Evolutionary conservation across 257 asterid genomes (phyloP), one percentile per base, ranked within the genome.

Genomic region (Nicotiana attenuata): DNA sequence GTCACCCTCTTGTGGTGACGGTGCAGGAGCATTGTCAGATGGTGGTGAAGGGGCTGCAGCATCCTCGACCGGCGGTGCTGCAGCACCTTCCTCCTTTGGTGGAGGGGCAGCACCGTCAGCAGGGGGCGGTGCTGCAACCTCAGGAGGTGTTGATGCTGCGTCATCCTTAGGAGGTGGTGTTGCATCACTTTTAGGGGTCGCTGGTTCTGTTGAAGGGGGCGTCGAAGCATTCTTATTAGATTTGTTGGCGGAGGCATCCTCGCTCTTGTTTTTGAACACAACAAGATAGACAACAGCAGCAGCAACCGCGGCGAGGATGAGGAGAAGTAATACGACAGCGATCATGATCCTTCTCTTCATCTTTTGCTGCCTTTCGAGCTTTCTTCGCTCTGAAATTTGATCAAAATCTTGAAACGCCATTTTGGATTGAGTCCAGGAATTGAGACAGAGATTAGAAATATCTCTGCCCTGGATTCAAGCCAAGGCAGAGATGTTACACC

Each of bases 401-500:
- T 96, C 99, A 85, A 96, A 94, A 87, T 96, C 99, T 84, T 94
- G 98, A 86, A 96, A 94, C 6, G 99, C 97, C 99, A 93, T 94
- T 84, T 61, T 77, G 20, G 19, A 76, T 57, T 52, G 1, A 14
- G 53, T 47, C 10, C 29, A 22, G 45, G 2, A 11, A 41, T 16
- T 3, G 56, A 53, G 84, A 65, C 84, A 71, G 83, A 77, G 80
- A 55, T 78, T 71, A 79, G 24, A 50, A 24, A 38, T 41, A 85
- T 81, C 97, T 90, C 89, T 84, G 86, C 69, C 83, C 81, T 82
- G 86, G 86, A 85, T 69, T 79, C 75, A 79, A 89, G 88, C 97
- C 97, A 92, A 93, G 97, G 97, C 97, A 91, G 98, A 88, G 47
- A 17, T 69, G 45, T 11, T 24, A 63, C 73, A 63, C 82, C 80